These are phyloP conservation scores for Malus sieversii DNA, from an alignment of 306 rosid species.

Conservation along the genomic window DNA sequence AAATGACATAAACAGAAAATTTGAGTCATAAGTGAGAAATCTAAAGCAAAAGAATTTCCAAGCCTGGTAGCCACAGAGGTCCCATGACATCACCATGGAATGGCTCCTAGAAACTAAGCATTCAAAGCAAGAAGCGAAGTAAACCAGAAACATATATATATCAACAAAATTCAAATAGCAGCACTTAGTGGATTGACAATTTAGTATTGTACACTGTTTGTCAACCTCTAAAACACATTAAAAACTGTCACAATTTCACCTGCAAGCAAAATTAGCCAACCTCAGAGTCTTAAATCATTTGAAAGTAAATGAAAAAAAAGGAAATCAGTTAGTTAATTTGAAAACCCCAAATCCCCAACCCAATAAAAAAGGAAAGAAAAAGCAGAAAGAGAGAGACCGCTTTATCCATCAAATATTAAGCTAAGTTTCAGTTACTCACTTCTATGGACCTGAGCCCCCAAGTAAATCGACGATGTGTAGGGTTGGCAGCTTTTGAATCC, in stretches of 20 bases:
- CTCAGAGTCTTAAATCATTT: background rate
- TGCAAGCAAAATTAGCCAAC: background rate
- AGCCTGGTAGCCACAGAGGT: background rate
- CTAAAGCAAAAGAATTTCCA: background rate
- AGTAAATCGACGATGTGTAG: slow-evolving; percentile 82
- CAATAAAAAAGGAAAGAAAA: background rate
- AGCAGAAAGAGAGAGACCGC: background rate
- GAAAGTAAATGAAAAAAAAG: background rate
- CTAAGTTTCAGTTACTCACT: slow-evolving; percentile 37
- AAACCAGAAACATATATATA: background rate
- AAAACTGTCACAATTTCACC: background rate
- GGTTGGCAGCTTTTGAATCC: slow-evolving; percentile 89
- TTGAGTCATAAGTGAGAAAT: slow-evolving; percentile 19
- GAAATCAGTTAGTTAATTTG: background rate
- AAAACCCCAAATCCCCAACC: background rate
- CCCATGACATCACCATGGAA: background rate
- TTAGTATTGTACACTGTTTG: background rate
- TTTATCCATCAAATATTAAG: background rate
- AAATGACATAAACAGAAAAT: slow-evolving; percentile 19
- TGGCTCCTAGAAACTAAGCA: background rate
- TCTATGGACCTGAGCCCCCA: slow-evolving; percentile 92
- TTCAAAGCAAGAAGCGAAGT: background rate
- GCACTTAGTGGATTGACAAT: background rate
- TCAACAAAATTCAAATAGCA: background rate
- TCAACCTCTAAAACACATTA: background rate